Conservation (phyloP, 176 grass and related monocot species). For the Oryza glumipatula region DNA sequence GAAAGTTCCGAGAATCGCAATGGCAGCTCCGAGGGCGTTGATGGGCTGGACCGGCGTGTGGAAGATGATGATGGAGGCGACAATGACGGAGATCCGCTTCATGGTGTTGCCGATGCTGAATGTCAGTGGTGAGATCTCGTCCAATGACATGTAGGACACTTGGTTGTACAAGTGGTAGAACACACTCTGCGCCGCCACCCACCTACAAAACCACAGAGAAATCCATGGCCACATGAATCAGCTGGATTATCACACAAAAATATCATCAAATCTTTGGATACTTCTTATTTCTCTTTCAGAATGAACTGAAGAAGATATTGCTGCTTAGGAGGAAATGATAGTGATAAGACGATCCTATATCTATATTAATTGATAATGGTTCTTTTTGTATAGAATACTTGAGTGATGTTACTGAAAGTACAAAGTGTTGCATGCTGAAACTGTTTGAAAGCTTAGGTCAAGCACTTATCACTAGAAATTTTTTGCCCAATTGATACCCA, state of each 20-base stretch:
- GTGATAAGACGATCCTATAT: neutral
- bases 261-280: neutral
- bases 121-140: slow-evolving; percentile 91
- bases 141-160: slow-evolving; percentile 96
- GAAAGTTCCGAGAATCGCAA: slow-evolving; percentile 91
- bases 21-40: slow-evolving; percentile 88
- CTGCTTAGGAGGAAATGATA: slow-evolving; percentile 15
- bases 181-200: slow-evolving; percentile 91
- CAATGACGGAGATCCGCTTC: slow-evolving; percentile 96
- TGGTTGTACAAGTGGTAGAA: slow-evolving; percentile 99
- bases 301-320: neutral
- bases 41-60: slow-evolving; percentile 82
- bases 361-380: neutral
- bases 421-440: neutral
- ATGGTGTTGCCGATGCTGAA: slow-evolving; percentile 97
- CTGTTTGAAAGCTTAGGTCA: slow-evolving; percentile 5
- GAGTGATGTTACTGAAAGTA: neutral
- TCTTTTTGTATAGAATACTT: neutral
- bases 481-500: neutral
- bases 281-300: neutral
- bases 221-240: slow-evolving; percentile 29
- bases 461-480: neutral
- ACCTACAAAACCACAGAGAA: slow-evolving; percentile 53
- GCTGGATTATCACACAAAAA: slow-evolving; percentile 29
- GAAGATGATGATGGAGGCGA: slow-evolving; percentile 95